These are phyloP conservation scores for Phialophora verrucosa DNA, from an alignment of 2,329 filamentous ascomycete species.

Conservation along the genomic window DNA sequence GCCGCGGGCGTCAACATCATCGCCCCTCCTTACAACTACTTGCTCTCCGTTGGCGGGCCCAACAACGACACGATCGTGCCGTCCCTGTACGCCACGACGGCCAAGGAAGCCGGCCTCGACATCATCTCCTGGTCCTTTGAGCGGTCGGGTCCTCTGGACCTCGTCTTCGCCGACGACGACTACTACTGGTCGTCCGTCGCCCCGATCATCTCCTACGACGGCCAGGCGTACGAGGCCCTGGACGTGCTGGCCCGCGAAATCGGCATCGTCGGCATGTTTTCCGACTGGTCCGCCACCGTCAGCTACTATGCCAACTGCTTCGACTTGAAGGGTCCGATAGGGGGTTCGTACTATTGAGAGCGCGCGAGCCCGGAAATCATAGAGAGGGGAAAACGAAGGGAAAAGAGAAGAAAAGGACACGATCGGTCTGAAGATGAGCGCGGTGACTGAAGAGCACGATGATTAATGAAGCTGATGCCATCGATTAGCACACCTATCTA, in stretches of 20 bases:
- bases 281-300: slow-evolving; percentile 71
- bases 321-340: slow-evolving; percentile 42
- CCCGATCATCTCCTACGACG: slow-evolving; percentile 64
- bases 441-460: background rate
- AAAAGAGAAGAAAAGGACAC: background rate
- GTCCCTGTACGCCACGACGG: slow-evolving; percentile 66
- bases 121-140: slow-evolving; percentile 74
- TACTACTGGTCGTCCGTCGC: slow-evolving; percentile 59
- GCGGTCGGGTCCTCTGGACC: slow-evolving; percentile 65
- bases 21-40: slow-evolving; percentile 67
- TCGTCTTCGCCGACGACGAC: slow-evolving; percentile 57
- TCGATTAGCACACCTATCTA: background rate
- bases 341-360: slow-evolving; percentile 9
- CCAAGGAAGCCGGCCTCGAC: slow-evolving; percentile 66
- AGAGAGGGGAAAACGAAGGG: background rate
- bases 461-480: background rate
- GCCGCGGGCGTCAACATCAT: slow-evolving; percentile 66
- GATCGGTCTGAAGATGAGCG: background rate
- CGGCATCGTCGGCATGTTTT: slow-evolving; percentile 67
- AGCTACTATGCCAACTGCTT: slow-evolving; percentile 77
- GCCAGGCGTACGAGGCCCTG: slow-evolving; percentile 69
- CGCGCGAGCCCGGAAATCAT: background rate
- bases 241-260: slow-evolving; percentile 68
- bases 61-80: slow-evolving; percentile 62
- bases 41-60: slow-evolving; percentile 59